phyloP scores from a whole-genome alignment of 805 yeast genomes.

The Nakazawaea ishiwadae region DNA sequence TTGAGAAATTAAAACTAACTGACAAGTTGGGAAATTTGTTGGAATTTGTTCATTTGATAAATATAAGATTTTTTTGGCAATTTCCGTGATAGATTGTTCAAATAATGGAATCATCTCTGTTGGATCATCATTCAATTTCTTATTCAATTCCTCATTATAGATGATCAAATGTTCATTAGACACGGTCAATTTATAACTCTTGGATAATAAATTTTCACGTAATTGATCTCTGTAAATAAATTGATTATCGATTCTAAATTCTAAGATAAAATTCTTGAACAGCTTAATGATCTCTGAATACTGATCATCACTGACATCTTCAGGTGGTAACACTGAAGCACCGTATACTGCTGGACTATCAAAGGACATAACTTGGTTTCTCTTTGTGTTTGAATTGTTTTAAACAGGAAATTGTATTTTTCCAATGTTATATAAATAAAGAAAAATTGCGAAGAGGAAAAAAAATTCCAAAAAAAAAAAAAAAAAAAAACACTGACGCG shows the following conservation, averaged over 20 bases:
- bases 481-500: slow-evolving; percentile 5
- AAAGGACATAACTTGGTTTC: slow-evolving; percentile 53
- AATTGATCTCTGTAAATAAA: slow-evolving; percentile 89
- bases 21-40: slow-evolving; percentile 70
- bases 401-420: no score
- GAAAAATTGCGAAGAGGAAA: neutral
- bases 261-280: slow-evolving; percentile 76
- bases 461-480: no score
- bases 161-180: slow-evolving; percentile 81
- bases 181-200: slow-evolving; percentile 67
- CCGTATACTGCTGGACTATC: slow-evolving; percentile 68
- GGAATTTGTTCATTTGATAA: slow-evolving; percentile 49
- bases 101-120: slow-evolving; percentile 81
- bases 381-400: neutral
- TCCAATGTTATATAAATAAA: no score
- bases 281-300: slow-evolving; percentile 69
- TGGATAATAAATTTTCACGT: slow-evolving; percentile 78
- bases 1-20: slow-evolving; percentile 69
- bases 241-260: slow-evolving; percentile 77
- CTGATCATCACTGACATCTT: slow-evolving; percentile 56
- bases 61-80: slow-evolving; percentile 68
- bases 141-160: slow-evolving; percentile 85
- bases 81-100: slow-evolving; percentile 78
- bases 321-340: slow-evolving; percentile 87
- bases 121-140: slow-evolving; percentile 81